Conservation (phyloP, 441 rosid genomes). For the Heliophila coronopifolia region DNA sequence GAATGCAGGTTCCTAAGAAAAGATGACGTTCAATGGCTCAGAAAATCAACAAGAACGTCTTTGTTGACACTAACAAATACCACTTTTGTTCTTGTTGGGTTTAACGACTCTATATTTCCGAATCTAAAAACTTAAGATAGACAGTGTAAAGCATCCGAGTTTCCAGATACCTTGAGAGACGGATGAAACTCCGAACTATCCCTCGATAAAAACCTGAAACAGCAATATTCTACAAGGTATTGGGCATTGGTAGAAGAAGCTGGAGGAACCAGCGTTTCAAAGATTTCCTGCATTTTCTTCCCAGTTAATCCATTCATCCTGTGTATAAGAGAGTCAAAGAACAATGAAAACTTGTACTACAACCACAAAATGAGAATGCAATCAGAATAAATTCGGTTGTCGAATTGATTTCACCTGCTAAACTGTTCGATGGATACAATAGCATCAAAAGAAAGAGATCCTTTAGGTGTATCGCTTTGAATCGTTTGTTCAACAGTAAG, state of each 20-base stretch:
- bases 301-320: slow-evolving; percentile 97
- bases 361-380: no score
- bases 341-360: neutral
- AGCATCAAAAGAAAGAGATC: slow-evolving; percentile 70
- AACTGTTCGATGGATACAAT: slow-evolving; percentile 84
- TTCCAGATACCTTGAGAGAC: slow-evolving; percentile 58
- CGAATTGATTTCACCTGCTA: no score
- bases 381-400: no score
- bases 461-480: slow-evolving; percentile 46
- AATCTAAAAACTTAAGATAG: neutral
- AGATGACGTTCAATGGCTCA: slow-evolving; percentile 1
- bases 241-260: slow-evolving; percentile 52
- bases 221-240: slow-evolving; percentile 84
- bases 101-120: neutral
- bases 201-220: slow-evolving; percentile 86
- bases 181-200: slow-evolving; percentile 78
- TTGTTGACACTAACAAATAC: neutral
- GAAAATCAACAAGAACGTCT: neutral
- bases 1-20: slow-evolving; percentile 74
- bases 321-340: slow-evolving; percentile 38
- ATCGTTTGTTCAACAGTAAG: slow-evolving; percentile 73
- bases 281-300: slow-evolving; percentile 69
- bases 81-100: neutral
- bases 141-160: neutral
- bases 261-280: slow-evolving; percentile 72